Conservation (phyloP, 2,329 filamentous ascomycete species). For the Colletotrichum endophyticum region DNA sequence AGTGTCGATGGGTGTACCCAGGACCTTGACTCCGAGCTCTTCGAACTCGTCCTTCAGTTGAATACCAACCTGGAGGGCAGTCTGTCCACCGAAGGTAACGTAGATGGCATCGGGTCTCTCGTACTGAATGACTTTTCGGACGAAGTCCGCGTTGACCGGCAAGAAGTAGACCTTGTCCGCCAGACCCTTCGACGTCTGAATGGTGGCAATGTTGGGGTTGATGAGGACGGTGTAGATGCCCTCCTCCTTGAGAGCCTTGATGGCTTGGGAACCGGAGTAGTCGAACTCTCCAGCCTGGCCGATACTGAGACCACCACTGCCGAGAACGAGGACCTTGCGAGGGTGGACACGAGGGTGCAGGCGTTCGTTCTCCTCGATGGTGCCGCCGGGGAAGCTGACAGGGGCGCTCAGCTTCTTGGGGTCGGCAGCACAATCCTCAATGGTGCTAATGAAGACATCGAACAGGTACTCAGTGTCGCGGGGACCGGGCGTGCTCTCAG, state of each 20-base stretch:
- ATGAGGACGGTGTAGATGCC: slow-evolving; percentile 98
- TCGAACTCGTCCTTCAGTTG: slow-evolving; percentile 98
- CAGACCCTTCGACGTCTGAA: slow-evolving; percentile 96
- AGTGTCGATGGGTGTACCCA: slow-evolving; percentile 95
- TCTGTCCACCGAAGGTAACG: slow-evolving; percentile 97
- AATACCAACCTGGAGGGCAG: slow-evolving; percentile 94
- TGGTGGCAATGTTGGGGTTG: slow-evolving; percentile 99
- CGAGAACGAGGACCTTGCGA: slow-evolving; percentile 94
- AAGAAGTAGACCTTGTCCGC: slow-evolving; percentile 99
- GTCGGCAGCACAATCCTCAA: slow-evolving; percentile 74
- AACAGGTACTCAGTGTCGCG: slow-evolving; percentile 96
- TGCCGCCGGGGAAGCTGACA: slow-evolving; percentile 87
- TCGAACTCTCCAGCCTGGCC: slow-evolving; percentile 98
- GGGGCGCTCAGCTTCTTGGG: slow-evolving; percentile 70
- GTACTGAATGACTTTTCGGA: slow-evolving; percentile 95
- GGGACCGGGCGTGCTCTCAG: slow-evolving; percentile 94
- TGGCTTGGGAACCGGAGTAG: slow-evolving; percentile 97
- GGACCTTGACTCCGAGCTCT: slow-evolving; percentile 86
- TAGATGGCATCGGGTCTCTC: slow-evolving; percentile 97
- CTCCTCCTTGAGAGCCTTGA: slow-evolving; percentile 97
- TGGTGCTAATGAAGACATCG: slow-evolving; percentile 91
- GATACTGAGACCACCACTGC: slow-evolving; percentile 94
- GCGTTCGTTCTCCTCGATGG: slow-evolving; percentile 77
- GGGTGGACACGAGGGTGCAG: slow-evolving; percentile 80
- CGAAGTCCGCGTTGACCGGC: slow-evolving; percentile 94